These are phyloP conservation scores for Penicillium sp. DNA, from an alignment of 2,329 filamentous ascomycete genomes.

Conservation along the genomic window DNA sequence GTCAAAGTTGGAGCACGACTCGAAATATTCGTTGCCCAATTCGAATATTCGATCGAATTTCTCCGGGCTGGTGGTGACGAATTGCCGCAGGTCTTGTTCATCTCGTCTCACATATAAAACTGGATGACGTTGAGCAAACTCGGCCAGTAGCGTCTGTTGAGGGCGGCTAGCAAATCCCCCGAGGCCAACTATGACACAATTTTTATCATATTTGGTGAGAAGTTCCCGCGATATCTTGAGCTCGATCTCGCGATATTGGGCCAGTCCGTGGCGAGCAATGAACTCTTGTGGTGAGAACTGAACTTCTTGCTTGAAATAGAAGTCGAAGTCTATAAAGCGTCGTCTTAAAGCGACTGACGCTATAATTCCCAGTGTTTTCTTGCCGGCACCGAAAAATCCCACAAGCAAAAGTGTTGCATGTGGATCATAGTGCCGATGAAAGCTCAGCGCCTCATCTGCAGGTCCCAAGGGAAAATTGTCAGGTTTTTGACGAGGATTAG, in stretches of 20 bases:
- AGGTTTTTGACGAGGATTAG: not conserved
- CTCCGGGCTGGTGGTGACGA: constrained; percentile 22
- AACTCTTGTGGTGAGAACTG: constrained; percentile 60
- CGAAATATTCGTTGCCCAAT: constrained; percentile 35
- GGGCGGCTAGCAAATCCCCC: constrained; percentile 63
- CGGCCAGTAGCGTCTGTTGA: constrained; percentile 57
- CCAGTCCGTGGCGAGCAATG: constrained; percentile 57
- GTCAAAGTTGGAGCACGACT: constrained; percentile 25
- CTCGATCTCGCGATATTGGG: constrained; percentile 62
- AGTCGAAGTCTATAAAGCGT: constrained; percentile 65
- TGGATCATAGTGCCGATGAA: constrained; percentile 12
- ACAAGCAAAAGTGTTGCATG: constrained; percentile 60
- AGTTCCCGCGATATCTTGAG: constrained; percentile 58
- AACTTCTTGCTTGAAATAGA: constrained; percentile 53
- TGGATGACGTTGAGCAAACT: constrained; percentile 61
- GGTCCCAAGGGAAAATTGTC: not conserved
- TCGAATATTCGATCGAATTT: constrained; percentile 18
- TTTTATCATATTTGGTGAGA: constrained; percentile 45
- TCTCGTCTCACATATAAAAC: constrained; percentile 68
- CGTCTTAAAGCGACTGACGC: constrained; percentile 67
- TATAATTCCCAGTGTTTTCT: constrained; percentile 71
- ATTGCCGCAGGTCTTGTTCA: constrained; percentile 10
- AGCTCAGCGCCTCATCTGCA: not conserved
- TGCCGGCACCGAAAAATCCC: constrained; percentile 69
- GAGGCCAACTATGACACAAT: constrained; percentile 67